These are phyloP conservation scores for Lactarius hengduanensis DNA, from an alignment of 768 basidiomycete species.

Conservation along the genomic window DNA sequence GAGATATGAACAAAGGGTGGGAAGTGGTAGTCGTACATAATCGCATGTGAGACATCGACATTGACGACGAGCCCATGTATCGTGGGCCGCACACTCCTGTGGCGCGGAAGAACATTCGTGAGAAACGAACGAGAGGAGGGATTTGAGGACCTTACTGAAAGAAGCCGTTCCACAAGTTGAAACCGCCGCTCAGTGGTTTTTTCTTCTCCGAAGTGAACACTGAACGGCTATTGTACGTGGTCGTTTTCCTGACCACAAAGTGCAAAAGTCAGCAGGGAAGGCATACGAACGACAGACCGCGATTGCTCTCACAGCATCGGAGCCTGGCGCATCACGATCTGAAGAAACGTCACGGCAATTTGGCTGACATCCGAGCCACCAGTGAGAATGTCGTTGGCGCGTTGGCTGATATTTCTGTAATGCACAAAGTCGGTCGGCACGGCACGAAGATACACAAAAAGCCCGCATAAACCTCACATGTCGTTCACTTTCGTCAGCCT, in stretches of 20 bases:
- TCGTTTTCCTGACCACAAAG: slow-evolving; percentile 10
- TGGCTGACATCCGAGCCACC: slow-evolving; percentile 14
- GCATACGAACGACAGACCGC: no score
- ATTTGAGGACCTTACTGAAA: slow-evolving; percentile 18
- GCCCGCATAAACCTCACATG: slow-evolving; percentile 5
- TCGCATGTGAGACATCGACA: slow-evolving; percentile 24
- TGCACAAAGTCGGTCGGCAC: background rate
- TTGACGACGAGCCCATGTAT: slow-evolving; percentile 22
- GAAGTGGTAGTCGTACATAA: slow-evolving; percentile 11
- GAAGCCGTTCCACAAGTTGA: slow-evolving; percentile 28
- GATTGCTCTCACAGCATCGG: slow-evolving; percentile 25
- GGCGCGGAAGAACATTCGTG: slow-evolving; percentile 2
- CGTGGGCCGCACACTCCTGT: slow-evolving; percentile 26
- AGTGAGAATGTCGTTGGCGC: slow-evolving; percentile 19
- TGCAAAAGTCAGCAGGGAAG: background rate
- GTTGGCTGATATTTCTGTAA: slow-evolving; percentile 13
- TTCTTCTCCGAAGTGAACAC: slow-evolving; percentile 21
- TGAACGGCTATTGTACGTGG: slow-evolving; percentile 24
- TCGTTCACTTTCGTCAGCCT: slow-evolving; percentile 24
- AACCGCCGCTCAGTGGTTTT: slow-evolving; percentile 22
- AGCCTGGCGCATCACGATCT: slow-evolving; percentile 26
- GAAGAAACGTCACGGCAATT: slow-evolving; percentile 20
- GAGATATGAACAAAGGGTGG: background rate
- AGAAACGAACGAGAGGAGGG: background rate
- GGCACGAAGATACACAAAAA: background rate